Conservation (phyloP, 1,139 yeast genomes). For the Saccharomyces hybrid region DNA sequence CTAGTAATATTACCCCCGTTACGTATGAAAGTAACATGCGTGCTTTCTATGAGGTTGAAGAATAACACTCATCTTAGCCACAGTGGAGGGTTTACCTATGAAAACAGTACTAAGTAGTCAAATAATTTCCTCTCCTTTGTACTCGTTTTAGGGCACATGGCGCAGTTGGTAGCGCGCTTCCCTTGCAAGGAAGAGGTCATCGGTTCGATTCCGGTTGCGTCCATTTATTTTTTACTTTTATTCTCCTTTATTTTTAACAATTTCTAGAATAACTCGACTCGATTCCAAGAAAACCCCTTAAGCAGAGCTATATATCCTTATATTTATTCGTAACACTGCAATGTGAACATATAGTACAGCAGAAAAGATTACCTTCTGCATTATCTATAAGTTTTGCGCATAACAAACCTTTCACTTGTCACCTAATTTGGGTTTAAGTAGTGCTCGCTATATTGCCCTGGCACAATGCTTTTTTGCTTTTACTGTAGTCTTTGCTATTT, state of each 20-base stretch:
- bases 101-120: too few relatives aligned
- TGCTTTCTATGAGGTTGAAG: too few relatives aligned
- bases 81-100: too few relatives aligned
- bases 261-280: neutral
- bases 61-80: too few relatives aligned
- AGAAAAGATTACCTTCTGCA: neutral
- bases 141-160: constrained; percentile 22
- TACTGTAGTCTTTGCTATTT: neutral
- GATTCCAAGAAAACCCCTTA: neutral
- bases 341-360: neutral
- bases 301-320: neutral
- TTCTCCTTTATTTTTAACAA: neutral
- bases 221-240: constrained; percentile 14
- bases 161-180: constrained; percentile 32
- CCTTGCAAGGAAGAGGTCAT: constrained; percentile 31
- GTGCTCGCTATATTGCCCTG: neutral
- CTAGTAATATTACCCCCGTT: too few relatives aligned
- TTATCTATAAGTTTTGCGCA: neutral
- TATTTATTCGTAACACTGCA: too few relatives aligned
- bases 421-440: neutral
- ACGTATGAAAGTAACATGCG: too few relatives aligned
- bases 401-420: neutral
- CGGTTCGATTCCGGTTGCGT: constrained; percentile 31
- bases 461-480: neutral
- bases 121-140: too few relatives aligned